Conservation (phyloP, 495 filamentous ascomycete species). For the Ramalina intermedia region DNA sequence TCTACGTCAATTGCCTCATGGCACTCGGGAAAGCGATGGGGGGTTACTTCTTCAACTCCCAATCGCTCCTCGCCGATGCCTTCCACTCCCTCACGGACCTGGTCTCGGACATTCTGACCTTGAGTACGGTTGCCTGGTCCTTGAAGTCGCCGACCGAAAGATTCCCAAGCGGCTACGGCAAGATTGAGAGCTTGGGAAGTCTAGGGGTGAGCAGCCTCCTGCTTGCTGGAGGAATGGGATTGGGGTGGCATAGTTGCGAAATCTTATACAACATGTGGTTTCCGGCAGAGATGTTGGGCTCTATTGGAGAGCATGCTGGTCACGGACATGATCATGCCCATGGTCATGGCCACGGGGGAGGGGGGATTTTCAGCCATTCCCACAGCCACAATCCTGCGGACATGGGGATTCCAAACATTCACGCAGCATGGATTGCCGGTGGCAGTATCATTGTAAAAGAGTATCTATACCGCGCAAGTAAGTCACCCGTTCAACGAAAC, state of each 20-base stretch:
- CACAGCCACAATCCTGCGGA: conserved; percentile 41
- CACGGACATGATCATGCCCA: conserved; percentile 43
- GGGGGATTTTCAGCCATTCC: conserved; percentile 16
- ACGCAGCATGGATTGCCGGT: conserved; percentile 90
- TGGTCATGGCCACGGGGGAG: conserved; percentile 28
- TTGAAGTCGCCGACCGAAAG: conserved; percentile 63
- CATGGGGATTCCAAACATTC: conserved; percentile 56
- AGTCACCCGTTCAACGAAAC: conserved; percentile 20
- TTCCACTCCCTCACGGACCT: conserved; percentile 91
- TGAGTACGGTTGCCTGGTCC: conserved; percentile 86
- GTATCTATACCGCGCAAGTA: conserved; percentile 93
- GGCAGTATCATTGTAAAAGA: conserved; percentile 87
- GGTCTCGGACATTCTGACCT: conserved; percentile 83
- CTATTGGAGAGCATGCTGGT: conserved; percentile 38
- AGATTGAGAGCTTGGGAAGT: conserved; percentile 90
- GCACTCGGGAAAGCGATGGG: conserved; percentile 83
- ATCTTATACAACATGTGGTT: conserved; percentile 70
- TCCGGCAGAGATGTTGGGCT: conserved; percentile 40
- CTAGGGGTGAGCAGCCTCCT: conserved; percentile 84
- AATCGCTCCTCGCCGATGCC: conserved; percentile 85
- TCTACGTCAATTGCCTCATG: conserved; percentile 88
- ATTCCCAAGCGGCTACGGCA: conserved; percentile 87
- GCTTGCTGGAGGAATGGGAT: conserved; percentile 73
- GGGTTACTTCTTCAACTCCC: conserved; percentile 86
- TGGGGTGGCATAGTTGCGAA: conserved; percentile 67